Conservation (phyloP, 2,329 filamentous ascomycete species). For the Neopestalotiopsis clavispora region DNA sequence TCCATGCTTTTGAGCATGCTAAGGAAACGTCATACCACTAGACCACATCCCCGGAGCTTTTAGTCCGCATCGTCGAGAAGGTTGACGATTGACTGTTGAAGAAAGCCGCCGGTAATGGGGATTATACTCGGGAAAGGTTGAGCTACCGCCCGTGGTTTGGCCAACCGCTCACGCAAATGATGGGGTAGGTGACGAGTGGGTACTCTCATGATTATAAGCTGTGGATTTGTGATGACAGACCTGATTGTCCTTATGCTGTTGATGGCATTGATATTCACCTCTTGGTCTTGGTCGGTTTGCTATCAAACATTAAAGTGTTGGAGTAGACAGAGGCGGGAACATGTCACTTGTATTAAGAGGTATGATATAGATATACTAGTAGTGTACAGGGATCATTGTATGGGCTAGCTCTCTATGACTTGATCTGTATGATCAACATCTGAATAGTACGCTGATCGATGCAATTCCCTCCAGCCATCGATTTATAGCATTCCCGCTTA, state of each 20-base stretch:
- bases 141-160: not conserved
- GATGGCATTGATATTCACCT: not conserved
- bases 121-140: not conserved
- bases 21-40: conserved; percentile 23
- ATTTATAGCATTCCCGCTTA: no score
- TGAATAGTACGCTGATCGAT: no score
- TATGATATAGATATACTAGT: no score
- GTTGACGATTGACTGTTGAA: not conserved
- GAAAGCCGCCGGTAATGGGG: rapidly evolving
- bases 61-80: not conserved
- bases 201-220: not conserved
- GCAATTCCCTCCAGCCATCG: no score
- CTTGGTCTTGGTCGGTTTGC: not conserved
- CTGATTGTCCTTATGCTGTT: not conserved
- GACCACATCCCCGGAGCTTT: conserved; percentile 14
- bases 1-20: conserved; percentile 21
- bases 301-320: no score
- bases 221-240: not conserved
- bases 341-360: no score
- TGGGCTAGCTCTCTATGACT: no score
- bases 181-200: conserved; percentile 9
- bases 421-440: no score
- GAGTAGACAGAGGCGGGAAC: no score
- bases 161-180: not conserved
- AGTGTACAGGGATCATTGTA: no score